Base-by-base conservation (phyloP, 805 yeast species). In the Cyberlindnera mississippiensis region DNA sequence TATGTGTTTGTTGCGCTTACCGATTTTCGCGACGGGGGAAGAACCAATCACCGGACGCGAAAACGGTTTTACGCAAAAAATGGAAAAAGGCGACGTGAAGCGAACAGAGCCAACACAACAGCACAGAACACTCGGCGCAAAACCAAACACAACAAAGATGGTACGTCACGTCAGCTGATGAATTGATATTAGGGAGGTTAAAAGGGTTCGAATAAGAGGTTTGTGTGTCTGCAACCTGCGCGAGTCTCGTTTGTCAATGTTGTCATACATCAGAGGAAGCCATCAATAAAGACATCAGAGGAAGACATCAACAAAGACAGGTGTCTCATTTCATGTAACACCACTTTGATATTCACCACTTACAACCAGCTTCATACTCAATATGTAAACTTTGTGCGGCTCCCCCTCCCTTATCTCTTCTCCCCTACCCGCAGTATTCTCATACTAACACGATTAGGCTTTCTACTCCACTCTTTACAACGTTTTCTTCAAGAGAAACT, bases 401-500 rank as follows among this genome's bases (percentile, higher is more conserved):
- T n/a, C n/a, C n/a, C n/a, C n/a, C n/a, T n/a, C 24, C 24, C 9
- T 20, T 6, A 20, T 20, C 24, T 20, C 24, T 20, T 6, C 9
- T 20, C 24, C 24, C 24, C 24, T 20, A 20, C 9, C 24, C 24
- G 9, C 24, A 20, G 14, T 6, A 11, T 6, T 16, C 17, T 20
- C n/a, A 37, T 44, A 45, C 50, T 41, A 40, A 37, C 45, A 45
- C 37, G 18, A 10, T n/a, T 11, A 61, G 69, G 56, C 71, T 45
- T 55, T 65, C 53, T 59, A 67, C 55, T 61, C 83, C 33, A 63
- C 77, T 35, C 58, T 80, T 48, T 80, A 77, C 77, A 82, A 80
- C 76, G 66, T 73, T 28, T 56, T 84, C 42, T 82, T 86, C 77
- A 87, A 87, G 78, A 86, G 96, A 77, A 90, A 91, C 80, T 78